A percentile compares a stretch with the other conserved stretches of the same genome.
These are phyloP conservation scores for Mucor saturninus DNA, from an alignment of 371 early-diverging fungal genomes.

Conservation along the genomic window DNA sequence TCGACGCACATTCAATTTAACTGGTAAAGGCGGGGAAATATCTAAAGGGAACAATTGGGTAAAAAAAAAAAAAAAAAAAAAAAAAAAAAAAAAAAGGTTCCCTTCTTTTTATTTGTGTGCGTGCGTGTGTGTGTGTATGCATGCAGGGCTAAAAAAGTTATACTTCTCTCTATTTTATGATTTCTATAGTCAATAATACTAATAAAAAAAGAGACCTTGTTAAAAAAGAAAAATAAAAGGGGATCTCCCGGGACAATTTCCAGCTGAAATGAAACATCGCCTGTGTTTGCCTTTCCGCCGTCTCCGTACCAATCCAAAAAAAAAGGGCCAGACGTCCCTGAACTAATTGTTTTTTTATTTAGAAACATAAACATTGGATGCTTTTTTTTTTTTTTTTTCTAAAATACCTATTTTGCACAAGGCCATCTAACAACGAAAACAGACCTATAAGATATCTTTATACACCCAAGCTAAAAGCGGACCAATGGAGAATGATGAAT, in stretches of 20 bases:
- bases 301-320: too few relatives aligned
- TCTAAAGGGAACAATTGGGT: background rate
- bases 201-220: background rate
- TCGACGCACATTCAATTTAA: background rate
- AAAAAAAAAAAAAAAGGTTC: background rate
- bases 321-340: background rate
- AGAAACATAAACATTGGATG: too few relatives aligned
- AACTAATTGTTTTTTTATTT: too few relatives aligned
- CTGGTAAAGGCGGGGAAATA: slow-evolving; percentile 1
- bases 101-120: too few relatives aligned
- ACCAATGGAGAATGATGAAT: background rate
- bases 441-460: background rate
- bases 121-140: too few relatives aligned
- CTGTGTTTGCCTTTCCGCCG: background rate
- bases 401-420: too few relatives aligned
- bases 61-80: background rate
- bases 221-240: background rate
- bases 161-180: too few relatives aligned
- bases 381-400: too few relatives aligned
- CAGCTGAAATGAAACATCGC: slow-evolving; percentile 4
- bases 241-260: background rate
- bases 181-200: background rate
- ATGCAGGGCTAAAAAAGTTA: background rate
- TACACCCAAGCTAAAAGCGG: background rate
- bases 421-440: too few relatives aligned